These are phyloP conservation scores for Tricholoma saponaceum DNA, from an alignment of 768 basidiomycete genomes.

Conservation along the genomic window DNA sequence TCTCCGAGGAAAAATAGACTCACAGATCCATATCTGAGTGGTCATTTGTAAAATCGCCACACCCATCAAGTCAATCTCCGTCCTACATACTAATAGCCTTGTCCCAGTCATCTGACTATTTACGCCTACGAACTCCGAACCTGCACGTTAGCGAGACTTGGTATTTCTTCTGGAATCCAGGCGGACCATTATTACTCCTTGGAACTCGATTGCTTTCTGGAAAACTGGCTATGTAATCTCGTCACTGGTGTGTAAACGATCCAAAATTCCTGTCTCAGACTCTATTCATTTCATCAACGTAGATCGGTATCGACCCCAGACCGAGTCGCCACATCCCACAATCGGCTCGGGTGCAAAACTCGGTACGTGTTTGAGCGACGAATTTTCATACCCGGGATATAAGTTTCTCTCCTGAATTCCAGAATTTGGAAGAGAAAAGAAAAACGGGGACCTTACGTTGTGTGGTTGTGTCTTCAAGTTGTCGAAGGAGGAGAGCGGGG, in stretches of 20 bases:
- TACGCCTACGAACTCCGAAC: not conserved
- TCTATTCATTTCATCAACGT: not conserved
- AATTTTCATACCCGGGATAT: too few relatives aligned
- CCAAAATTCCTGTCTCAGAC: not conserved
- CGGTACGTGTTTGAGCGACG: too few relatives aligned
- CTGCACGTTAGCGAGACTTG: not conserved
- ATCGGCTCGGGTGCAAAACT: too few relatives aligned
- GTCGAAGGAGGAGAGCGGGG: too few relatives aligned
- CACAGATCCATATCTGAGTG: not conserved
- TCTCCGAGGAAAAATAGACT: not conserved
- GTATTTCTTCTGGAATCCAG: not conserved
- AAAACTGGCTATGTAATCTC: not conserved
- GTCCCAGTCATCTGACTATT: not conserved
- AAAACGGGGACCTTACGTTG: not conserved
- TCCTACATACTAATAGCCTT: too few relatives aligned
- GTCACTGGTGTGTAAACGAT: not conserved
- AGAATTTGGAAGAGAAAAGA: not conserved
- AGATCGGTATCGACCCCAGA: too few relatives aligned
- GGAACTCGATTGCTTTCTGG: not conserved
- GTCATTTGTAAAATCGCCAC: not conserved
- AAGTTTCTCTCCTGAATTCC: too few relatives aligned
- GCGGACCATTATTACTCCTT: not conserved
- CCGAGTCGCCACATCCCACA: too few relatives aligned
- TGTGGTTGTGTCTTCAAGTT: too few relatives aligned
- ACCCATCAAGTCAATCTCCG: not conserved